phyloP scores from a whole-genome alignment of 305 asterid genomes.

The Fraxinus velutina region DNA sequence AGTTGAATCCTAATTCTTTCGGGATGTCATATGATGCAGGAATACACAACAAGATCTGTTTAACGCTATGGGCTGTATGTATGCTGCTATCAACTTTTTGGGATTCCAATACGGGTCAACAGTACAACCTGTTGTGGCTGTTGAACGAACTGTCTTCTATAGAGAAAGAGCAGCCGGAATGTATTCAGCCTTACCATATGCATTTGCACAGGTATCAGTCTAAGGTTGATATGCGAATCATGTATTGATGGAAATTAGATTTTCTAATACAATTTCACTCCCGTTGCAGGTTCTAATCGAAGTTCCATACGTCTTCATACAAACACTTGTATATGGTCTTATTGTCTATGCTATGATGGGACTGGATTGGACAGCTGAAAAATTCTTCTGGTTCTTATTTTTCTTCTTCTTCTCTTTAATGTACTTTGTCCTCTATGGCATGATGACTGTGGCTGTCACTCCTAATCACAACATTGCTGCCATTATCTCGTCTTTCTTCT shows the following conservation, averaged over 20 bases:
- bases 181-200: conserved; percentile 60
- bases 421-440: conserved; percentile 58
- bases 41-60: conserved; percentile 32
- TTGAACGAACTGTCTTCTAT: conserved; percentile 58
- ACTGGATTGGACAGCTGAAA: conserved; percentile 46
- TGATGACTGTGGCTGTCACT: conserved; percentile 60
- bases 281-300: conserved; percentile 51
- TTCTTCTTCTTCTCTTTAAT: conserved; percentile 45
- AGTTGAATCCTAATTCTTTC: background rate
- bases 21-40: conserved; percentile 31
- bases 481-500: conserved; percentile 50
- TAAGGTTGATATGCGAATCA: no score
- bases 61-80: conserved; percentile 64
- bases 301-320: conserved; percentile 49
- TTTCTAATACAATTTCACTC: no score
- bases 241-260: no score
- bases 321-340: conserved; percentile 38
- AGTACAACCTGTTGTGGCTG: conserved; percentile 55
- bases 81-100: conserved; percentile 37
- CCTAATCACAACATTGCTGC: conserved; percentile 52
- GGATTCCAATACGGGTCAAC: conserved; percentile 53
- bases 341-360: conserved; percentile 56
- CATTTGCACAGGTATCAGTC: conserved; percentile 43
- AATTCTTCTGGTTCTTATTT: conserved; percentile 60
- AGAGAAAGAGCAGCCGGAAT: conserved; percentile 66